A percentile compares a stretch with the other conserved stretches of the same genome.
Conservation (phyloP, 2,329 filamentous ascomycete genomes). For the Verruconis gallopava region DNA sequence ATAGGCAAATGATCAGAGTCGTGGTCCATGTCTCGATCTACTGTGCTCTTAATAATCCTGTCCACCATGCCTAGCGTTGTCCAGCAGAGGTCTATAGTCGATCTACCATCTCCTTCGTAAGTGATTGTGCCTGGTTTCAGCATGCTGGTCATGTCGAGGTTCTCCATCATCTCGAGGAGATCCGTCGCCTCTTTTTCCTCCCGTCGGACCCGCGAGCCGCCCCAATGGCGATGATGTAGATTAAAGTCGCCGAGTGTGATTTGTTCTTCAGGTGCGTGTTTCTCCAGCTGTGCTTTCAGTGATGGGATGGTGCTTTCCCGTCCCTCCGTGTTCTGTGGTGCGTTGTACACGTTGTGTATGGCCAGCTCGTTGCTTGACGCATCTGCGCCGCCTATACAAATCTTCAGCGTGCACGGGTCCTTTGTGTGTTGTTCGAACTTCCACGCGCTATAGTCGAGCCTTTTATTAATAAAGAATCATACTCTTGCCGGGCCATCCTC, state of each 20-base stretch:
- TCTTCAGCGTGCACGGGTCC: background rate
- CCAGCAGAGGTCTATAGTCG: too few species aligned
- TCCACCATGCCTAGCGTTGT: slow-evolving; percentile 11
- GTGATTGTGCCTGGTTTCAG: too few species aligned
- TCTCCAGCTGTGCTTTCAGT: too few species aligned
- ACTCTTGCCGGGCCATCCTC: too few species aligned
- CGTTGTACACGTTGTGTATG: slow-evolving; percentile 3
- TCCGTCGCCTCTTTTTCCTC: slow-evolving; percentile 10
- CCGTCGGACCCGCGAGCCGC: slow-evolving; percentile 10
- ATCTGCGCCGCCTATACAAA: background rate
- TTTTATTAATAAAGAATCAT: too few species aligned
- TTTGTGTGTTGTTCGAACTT: too few species aligned
- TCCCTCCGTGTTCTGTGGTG: too few species aligned
- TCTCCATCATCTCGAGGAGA: slow-evolving; percentile 12
- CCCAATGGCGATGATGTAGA: slow-evolving; percentile 10
- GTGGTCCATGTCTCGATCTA: slow-evolving; percentile 13
- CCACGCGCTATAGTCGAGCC: too few species aligned
- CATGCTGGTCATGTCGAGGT: too few species aligned
- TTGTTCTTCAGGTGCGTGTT: background rate
- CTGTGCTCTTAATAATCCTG: slow-evolving; percentile 12
- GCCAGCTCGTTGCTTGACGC: background rate
- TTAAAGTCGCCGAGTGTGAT: background rate
- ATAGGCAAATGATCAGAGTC: slow-evolving; percentile 17
- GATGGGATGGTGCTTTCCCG: too few species aligned
- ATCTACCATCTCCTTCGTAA: too few species aligned